phyloP scores from a whole-genome alignment of 2,329 filamentous ascomycete species.

The Hymenoscyphus infarciens region DNA sequence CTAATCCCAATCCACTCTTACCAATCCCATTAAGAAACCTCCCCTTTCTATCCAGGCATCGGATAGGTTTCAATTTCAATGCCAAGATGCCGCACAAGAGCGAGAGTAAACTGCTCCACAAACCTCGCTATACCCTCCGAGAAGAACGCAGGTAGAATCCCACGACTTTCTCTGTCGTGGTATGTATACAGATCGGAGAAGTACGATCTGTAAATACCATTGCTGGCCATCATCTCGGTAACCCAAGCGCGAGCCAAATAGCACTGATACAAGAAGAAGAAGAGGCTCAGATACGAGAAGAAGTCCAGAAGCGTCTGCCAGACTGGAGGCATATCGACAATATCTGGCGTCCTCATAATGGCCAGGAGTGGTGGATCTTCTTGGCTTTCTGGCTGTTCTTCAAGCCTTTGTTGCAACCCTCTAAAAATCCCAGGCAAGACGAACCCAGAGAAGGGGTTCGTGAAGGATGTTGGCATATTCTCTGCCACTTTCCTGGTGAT shows the following conservation, averaged over 20 bases:
- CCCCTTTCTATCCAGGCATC: background rate
- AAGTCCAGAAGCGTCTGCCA: background rate
- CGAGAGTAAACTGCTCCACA: background rate
- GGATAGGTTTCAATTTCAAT: background rate
- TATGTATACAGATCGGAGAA: slow-evolving; percentile 9
- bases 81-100: background rate
- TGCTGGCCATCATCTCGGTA: background rate
- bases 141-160: background rate
- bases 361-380: background rate
- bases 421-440: background rate
- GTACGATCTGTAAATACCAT: background rate
- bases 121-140: background rate
- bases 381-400: background rate
- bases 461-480: background rate
- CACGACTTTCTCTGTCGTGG: background rate
- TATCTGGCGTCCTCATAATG: background rate
- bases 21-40: no score
- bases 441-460: no score
- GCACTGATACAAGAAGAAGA: background rate
- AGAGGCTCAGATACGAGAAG: background rate
- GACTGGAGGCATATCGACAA: background rate
- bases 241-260: background rate
- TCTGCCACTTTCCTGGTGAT: background rate
- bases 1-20: background rate
- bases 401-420: background rate